Evolutionary conservation across 495 filamentous ascomycete genomes (phyloP), one percentile per base, ranked within the genome.

Genomic region (Aeminium ludgeri): DNA sequence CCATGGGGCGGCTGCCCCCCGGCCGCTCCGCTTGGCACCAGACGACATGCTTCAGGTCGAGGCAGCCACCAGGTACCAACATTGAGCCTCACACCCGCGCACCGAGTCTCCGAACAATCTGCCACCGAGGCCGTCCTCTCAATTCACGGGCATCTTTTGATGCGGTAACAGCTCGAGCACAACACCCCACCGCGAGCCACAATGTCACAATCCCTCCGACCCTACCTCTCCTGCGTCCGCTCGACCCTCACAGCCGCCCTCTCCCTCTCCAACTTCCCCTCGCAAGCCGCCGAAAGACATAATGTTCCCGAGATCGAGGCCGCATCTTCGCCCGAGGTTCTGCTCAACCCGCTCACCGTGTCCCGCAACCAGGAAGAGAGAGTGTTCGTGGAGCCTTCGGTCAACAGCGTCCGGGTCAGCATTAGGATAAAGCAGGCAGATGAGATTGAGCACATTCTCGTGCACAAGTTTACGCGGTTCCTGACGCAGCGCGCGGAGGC

Each of bases 371-470:
- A 96, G 63, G 89, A 93, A 53, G 91, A 96, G 65, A 74, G 77
- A 43, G 84, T 94, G 38, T 64, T 87, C 27, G 92, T 95, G 50
- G 87, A 97, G 62, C 87, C 89, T 1, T 85, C 78, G 59, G 76
- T 94, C 64, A 99, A 99, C 69, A 87, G 81, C 51, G 80, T 96
- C 35, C 74, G 91, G 41, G 75, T 99, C 46, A 87, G 82, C 65
- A 92, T 99, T 60, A 82, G 85, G 65, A 95, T 99, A 60, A 96
- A 96, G 62, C 89, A 96, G 62, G 91, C 89, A 38, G 91, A 99
- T 65, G 91, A 96, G 63, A 99, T 95, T 49, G 91, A 99, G 59
- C 72, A 87, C 59, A 94, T 95, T 38, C 64, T 95, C 31, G 89
- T 99, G 34, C 91, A 95, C 65, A 96, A 96, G 62, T 95, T 96